Conservation (phyloP, 768 basidiomycete genomes). For the Boletus reticuloceps region DNA sequence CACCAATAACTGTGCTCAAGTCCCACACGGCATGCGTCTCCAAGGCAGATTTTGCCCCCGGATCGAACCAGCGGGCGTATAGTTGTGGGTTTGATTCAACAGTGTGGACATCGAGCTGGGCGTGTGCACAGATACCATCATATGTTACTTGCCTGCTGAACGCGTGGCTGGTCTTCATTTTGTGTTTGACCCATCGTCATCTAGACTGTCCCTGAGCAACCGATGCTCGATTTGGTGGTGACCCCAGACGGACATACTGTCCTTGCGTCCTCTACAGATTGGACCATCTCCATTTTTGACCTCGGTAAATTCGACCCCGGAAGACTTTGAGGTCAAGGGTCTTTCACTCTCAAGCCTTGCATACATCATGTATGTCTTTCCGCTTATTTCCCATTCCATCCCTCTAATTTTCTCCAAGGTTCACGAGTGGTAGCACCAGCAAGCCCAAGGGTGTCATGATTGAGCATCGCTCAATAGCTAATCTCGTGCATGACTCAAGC, state of each 20-base stretch:
- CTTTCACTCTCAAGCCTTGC: slow-evolving; percentile 21
- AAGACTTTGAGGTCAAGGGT: slow-evolving; percentile 19
- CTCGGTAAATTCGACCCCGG: slow-evolving; percentile 27
- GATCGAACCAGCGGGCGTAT: slow-evolving; percentile 45
- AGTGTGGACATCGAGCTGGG: slow-evolving; percentile 70
- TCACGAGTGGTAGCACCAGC: slow-evolving; percentile 23
- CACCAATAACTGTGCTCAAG: slow-evolving; percentile 70
- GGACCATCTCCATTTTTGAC: slow-evolving; percentile 71
- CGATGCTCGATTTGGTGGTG: slow-evolving; percentile 64
- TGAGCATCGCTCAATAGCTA: slow-evolving; percentile 20
- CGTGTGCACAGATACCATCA: slow-evolving; percentile 67
- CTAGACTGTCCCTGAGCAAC: slow-evolving; percentile 69
- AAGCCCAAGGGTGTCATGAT: slow-evolving; percentile 25
- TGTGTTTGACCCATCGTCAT: too few species aligned
- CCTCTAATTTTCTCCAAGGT: slow-evolving; percentile 7
- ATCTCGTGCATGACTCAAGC: slow-evolving; percentile 19
- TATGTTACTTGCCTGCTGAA: slow-evolving; percentile 21
- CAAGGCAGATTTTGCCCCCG: slow-evolving; percentile 55
- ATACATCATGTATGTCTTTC: slow-evolving; percentile 25
- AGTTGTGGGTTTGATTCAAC: slow-evolving; percentile 91
- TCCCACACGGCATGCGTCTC: slow-evolving; percentile 85
- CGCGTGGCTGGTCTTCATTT: not conserved
- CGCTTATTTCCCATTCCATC: not conserved
- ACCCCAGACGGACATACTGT: slow-evolving; percentile 42
- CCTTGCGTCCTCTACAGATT: slow-evolving; percentile 69